These are phyloP conservation scores for Vitis labrusca DNA, from an alignment of 164 flowering plant species.

Conservation along the genomic window DNA sequence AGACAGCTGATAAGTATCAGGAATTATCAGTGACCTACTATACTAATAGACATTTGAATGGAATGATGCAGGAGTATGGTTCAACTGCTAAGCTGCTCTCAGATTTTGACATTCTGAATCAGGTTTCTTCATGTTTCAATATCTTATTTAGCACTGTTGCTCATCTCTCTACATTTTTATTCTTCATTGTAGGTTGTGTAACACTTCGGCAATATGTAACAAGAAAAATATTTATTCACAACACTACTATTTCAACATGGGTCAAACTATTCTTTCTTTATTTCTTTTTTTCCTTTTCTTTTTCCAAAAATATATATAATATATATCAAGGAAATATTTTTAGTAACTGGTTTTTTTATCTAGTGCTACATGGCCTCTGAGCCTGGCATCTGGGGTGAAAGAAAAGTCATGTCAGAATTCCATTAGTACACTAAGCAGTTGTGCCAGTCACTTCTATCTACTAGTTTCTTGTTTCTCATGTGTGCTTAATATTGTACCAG, in stretches of 20 bases:
- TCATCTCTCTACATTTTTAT: background rate
- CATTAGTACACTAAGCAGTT: too few relatives aligned
- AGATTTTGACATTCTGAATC: slow-evolving; percentile 71
- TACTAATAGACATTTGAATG: slow-evolving; percentile 1
- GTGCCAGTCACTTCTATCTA: background rate
- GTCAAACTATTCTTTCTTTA: too few relatives aligned
- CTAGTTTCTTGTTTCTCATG: background rate
- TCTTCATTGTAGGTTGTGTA: background rate
- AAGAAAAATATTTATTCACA: too few relatives aligned
- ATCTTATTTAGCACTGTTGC: too few relatives aligned
- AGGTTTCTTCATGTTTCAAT: slow-evolving; percentile 38
- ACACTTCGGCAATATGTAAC: background rate
- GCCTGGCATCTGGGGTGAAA: too few relatives aligned
- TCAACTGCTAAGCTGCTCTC: slow-evolving; percentile 63
- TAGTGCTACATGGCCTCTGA: too few relatives aligned
- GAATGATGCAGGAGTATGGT: slow-evolving; percentile 61
- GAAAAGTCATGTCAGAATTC: too few relatives aligned
- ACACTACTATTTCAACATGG: too few relatives aligned
- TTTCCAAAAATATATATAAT: too few relatives aligned
- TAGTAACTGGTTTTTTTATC: too few relatives aligned
- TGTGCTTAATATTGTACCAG: slow-evolving; percentile 34
- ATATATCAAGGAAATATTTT: too few relatives aligned
- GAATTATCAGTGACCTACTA: background rate
- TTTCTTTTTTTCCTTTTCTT: too few relatives aligned
- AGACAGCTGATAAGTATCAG: background rate